Base-by-base conservation (phyloP, 805 yeast genomes). In the Saccharomyces kudriavzevii region DNA sequence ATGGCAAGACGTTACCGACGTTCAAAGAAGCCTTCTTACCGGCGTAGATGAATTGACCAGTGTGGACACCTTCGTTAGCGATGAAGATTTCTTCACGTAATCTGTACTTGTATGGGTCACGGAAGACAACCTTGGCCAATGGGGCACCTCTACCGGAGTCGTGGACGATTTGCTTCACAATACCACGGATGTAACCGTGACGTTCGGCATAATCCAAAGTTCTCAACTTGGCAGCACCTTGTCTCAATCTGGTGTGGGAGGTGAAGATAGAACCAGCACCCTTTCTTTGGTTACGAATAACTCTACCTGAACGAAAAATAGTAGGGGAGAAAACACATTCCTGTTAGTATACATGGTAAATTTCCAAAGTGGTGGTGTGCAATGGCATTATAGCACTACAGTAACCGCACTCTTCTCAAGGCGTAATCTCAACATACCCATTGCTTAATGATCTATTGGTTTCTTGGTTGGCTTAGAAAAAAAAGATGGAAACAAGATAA, bases 141-240 rank as follows among this genome's bases (percentile, higher is more conserved):
- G 99, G 99, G 78, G 99, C 99, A 84, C 99, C 99, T 80, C 99
- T 86, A 78, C 99, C 99, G 74, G 99, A 94, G 76, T 92, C 99
- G 83, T 92, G 99, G 79, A 94, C 82, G 79, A 92, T 94, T 79
- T 87, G 92, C 87, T 91, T 92, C 71, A 92, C 99, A 68, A 94
- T 84, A 82, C 99, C 99, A 81, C 98, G 95, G 74, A 92, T 86
- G 91, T 94, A 94, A 76, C 99, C 99, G 79, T 92, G 97, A 78
- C 96, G 92, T 84, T 94, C 99, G 78, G 98, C 96, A 74, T 84
- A 92, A 81, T 94, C 98, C 77, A 92, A 86, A 76, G 96, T 87
- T 87, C 99, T 89, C 78, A 92, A 86, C 89, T 92, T 92, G 77
- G 99, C 99, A 77, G 99, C 98, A 79, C 99, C 99, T 83, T 94